Evolutionary conservation across 2,329 filamentous ascomycete species (phyloP).

Genomic region (Onygenales sp.): DNA sequence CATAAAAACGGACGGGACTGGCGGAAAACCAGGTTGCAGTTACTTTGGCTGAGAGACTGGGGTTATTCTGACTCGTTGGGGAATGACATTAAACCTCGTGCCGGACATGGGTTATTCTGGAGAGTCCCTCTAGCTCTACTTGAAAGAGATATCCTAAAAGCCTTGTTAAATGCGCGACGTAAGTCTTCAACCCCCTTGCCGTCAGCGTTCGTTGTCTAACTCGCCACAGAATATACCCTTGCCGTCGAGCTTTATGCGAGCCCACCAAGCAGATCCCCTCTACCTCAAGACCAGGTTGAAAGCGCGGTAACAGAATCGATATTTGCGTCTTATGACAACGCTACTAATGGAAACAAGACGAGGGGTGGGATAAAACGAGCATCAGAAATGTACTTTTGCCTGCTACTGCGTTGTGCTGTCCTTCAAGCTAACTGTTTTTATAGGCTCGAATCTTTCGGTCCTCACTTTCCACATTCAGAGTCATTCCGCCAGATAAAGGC

Average conservation of each 20-base stretch:
- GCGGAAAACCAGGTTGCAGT: conserved; percentile 37
- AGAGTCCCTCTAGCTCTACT: conserved; percentile 39
- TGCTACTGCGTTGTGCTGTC: not conserved
- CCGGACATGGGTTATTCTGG: conserved; percentile 39
- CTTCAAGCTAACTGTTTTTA: conserved; percentile 2
- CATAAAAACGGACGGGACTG: conserved; percentile 40
- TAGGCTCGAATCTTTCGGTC: conserved; percentile 34
- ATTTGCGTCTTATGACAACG: conserved; percentile 52
- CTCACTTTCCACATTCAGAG: conserved; percentile 31
- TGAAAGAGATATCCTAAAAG: conserved; percentile 49
- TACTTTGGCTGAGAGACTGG: conserved; percentile 56
- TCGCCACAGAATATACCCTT: conserved; percentile 28
- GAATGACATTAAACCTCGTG: conserved; percentile 16
- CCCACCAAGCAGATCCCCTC: conserved; percentile 19
- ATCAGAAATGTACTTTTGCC: conserved; percentile 41
- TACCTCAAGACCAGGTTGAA: conserved; percentile 41
- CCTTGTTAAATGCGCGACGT: conserved; percentile 41
- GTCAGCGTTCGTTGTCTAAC: conserved; percentile 5
- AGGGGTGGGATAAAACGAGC: conserved; percentile 55
- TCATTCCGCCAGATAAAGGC: conserved; percentile 38
- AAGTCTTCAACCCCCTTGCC: conserved; percentile 6
- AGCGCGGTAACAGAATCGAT: conserved; percentile 42
- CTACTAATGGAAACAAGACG: conserved; percentile 55
- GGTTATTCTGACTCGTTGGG: conserved; percentile 23
- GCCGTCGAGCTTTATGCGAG: conserved; percentile 31